phyloP scores from a whole-genome alignment of 495 filamentous ascomycete genomes.

The Bombardia bombarda region DNA sequence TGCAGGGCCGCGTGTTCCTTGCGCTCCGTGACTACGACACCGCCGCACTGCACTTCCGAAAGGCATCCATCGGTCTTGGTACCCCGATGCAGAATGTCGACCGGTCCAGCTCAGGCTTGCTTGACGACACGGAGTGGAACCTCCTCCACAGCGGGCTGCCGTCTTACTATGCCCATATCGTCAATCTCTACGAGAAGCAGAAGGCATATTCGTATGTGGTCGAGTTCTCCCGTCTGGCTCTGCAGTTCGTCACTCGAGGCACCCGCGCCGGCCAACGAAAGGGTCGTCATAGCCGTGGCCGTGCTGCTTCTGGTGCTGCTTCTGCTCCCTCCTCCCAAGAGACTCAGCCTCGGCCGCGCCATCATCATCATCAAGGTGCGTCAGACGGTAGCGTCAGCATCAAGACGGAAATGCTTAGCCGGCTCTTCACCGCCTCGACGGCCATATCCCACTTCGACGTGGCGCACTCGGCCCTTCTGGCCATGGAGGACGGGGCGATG shows the following conservation, averaged over 20 bases:
- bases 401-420: conserved; percentile 64
- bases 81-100: conserved; percentile 22
- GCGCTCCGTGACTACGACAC: conserved; percentile 60
- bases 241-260: conserved; percentile 62
- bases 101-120: conserved; percentile 48
- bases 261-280: too few relatives aligned
- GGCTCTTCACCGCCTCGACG: conserved; percentile 74
- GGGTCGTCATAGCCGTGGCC: too few relatives aligned
- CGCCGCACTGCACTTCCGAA: conserved; percentile 72
- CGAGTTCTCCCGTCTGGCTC: conserved; percentile 73
- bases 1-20: conserved; percentile 75
- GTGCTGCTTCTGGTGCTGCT: too few relatives aligned
- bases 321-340: too few relatives aligned
- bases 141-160: conserved; percentile 69
- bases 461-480: conserved; percentile 70
- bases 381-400: conserved; percentile 29
- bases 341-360: too few relatives aligned
- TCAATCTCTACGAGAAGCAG: conserved; percentile 68
- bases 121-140: conserved; percentile 63
- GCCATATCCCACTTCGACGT: conserved; percentile 70
- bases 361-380: too few relatives aligned
- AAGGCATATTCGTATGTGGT: conserved; percentile 69
- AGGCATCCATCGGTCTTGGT: conserved; percentile 72
- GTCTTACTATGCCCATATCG: conserved; percentile 80
- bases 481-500: conserved; percentile 60